Percentiles rank a stretch among this genome's conserved stretches.
phyloP scores from a whole-genome alignment of 2,329 filamentous ascomycete species.

The Claviceps purpurea region DNA sequence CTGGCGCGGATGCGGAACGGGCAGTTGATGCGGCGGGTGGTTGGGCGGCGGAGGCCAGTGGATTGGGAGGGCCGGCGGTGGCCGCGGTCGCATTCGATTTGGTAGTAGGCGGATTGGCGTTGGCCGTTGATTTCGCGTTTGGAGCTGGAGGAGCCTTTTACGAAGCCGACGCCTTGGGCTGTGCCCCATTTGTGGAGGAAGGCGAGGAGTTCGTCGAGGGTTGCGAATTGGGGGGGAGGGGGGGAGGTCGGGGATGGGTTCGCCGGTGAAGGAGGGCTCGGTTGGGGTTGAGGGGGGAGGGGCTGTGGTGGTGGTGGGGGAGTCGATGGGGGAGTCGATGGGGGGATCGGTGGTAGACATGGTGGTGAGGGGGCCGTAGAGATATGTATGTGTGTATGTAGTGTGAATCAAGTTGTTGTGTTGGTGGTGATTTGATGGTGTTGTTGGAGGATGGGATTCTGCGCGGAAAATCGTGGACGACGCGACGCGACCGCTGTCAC shows the following conservation, averaged over 20 bases:
- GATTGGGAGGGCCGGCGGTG: not conserved
- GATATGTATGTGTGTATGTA: no score
- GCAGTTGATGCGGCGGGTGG: not conserved
- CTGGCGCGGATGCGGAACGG: not conserved
- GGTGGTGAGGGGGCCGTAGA: no score
- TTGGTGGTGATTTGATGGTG: no score
- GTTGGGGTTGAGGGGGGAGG: no score
- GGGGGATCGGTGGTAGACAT: no score
- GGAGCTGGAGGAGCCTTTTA: not conserved
- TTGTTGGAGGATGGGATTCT: no score
- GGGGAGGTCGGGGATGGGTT: not conserved
- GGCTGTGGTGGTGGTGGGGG: no score
- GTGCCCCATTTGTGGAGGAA: not conserved
- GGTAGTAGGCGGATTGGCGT: not conserved
- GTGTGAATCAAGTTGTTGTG: no score
- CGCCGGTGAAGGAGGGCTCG: no score
- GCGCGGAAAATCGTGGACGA: no score
- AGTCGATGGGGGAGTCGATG: no score
- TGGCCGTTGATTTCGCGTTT: not conserved
- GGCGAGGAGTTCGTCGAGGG: not conserved
- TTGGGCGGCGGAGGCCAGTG: not conserved
- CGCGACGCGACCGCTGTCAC: no score
- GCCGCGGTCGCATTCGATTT: not conserved
- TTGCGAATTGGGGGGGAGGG: not conserved
- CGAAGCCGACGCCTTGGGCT: not conserved